Base-by-base conservation (phyloP, 148 eudicot genomes). In the Euryodendron excelsum region DNA sequence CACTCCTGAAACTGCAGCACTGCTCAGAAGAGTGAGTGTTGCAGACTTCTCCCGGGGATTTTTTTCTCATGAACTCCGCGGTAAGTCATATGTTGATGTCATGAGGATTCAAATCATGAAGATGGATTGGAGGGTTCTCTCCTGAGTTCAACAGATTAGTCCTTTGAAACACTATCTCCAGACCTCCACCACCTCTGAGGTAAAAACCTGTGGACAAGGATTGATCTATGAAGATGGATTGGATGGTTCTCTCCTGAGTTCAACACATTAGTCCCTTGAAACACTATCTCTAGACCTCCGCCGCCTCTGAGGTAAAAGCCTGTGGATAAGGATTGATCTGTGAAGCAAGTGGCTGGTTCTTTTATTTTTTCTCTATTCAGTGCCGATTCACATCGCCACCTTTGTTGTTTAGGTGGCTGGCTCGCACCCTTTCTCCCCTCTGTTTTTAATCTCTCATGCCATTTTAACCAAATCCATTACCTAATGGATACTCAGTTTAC, bases 11-110 rank as follows among this genome's bases (percentile, higher is more conserved):
- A n/a, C n/a, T n/a, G n/a, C n/a, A n/a, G n/a, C n/a, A n/a, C n/a
- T n/a, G 33, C 88, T 82, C 63, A 78, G 48, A 77, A 84, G 72
- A 39, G 64, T 78, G 23, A 41, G 9, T 33, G 37, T 59, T 8
- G 78, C 37, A 1, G 88, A 90, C 71, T 88, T 74, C 71, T 55
- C 77, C 18, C 84, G 79, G 77, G 85, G 80, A 28, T 77, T 65
- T 4, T 78, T 84, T 44, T 66, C 87, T 55, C 84, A 79, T 7
- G 66, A 83, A 56, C 89, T 90, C 14, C 58, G 62, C 6, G 87
- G 87, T 0, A 90, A 88, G 56, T n/a, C n/a, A n/a, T n/a, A n/a
- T n/a, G n/a, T n/a, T n/a, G n/a, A n/a, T n/a, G n/a, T n/a, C n/a
- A n/a, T 72, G n/a, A n/a, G n/a, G n/a, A n/a, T n/a, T n/a, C n/a